Base-by-base conservation (phyloP, 108 stramenopile genomes). In the Fragilariopsis cylindrus region DNA sequence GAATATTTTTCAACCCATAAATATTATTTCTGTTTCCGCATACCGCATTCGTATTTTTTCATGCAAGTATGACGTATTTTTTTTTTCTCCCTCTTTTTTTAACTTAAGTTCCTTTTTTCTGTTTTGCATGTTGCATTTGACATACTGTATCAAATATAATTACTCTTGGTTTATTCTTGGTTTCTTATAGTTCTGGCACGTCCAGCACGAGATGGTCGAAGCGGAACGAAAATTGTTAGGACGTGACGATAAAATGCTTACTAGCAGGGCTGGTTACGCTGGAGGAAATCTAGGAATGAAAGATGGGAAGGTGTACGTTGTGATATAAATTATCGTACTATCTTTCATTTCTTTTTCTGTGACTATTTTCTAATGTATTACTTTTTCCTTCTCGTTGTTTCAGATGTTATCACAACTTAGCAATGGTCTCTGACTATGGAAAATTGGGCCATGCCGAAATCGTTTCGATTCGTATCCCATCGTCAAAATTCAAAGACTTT, bases 381-480 rank as follows among this genome's bases (percentile, higher is more conserved):
- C 15, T 53, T 53, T 53, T 30, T 2, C 30, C 2, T 30, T 30
- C 30, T 15, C 84, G 86, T 6, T 73, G 63, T 47, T 63, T n/a
- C 62, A 89, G 93, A 1, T 96, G 96, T 72, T 96, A 96, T 70
- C 96, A 96, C 74, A 96, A 96, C 73, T 78, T 90, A 30, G 83
- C 84, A 65, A 47, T 75, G 4, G 76, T 94, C 2, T 85, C 88
- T 45, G 96, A 96, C 58, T 96, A 96, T 80, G 96, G 96, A 48
- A 85, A 82, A 52, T 70, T 93, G 16, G 96, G 96, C 15, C 93
- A 93, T 64, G 96, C 85, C n/a, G 96, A 96, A 74, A 94, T 95
- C 16, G 96, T 96, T n/a, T 82, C 85, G 3, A 57, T 96, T 45
- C 75, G 54, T 21, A 80, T 95, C 48, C 96, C 96, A 1, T 16